Percentiles rank a stretch among this genome's conserved stretches.
Conservation (phyloP, 257 asterid species). For the Nyctanthes arbortristis region DNA sequence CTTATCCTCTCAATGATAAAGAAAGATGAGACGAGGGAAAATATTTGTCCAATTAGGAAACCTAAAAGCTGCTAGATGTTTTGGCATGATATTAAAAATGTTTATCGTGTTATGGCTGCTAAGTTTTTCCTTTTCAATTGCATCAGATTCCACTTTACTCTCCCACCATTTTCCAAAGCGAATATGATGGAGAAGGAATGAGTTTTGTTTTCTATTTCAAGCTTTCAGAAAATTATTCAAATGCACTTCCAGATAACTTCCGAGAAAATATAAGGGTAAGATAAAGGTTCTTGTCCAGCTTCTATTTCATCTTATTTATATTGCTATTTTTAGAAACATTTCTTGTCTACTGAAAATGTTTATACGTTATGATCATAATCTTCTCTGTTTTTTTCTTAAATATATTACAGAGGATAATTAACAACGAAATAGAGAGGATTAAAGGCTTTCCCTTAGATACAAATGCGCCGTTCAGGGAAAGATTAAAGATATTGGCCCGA, state of each 20-base stretch:
- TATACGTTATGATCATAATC: background rate
- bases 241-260: constrained; percentile 73
- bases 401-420: constrained; percentile 76
- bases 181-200: constrained; percentile 82
- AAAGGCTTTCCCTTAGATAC: constrained; percentile 77
- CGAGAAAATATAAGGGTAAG: constrained; percentile 79
- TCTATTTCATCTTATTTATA: background rate
- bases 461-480: constrained; percentile 68
- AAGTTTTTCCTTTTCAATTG: constrained; percentile 6
- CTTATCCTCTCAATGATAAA: background rate
- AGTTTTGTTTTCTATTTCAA: constrained; percentile 79
- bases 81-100: constrained; percentile 1
- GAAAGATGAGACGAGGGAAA: background rate
- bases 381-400: constrained; percentile 9
- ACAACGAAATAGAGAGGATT: constrained; percentile 73
- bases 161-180: constrained; percentile 73
- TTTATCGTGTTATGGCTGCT: background rate
- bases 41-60: background rate
- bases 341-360: background rate
- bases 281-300: constrained; percentile 16
- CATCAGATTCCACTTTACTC: constrained; percentile 84
- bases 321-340: background rate
- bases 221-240: constrained; percentile 70
- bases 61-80: background rate
- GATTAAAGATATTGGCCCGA: constrained; percentile 83